These are phyloP conservation scores for Laguncularia racemosa DNA, from an alignment of 345 rosid genomes.

Conservation along the genomic window DNA sequence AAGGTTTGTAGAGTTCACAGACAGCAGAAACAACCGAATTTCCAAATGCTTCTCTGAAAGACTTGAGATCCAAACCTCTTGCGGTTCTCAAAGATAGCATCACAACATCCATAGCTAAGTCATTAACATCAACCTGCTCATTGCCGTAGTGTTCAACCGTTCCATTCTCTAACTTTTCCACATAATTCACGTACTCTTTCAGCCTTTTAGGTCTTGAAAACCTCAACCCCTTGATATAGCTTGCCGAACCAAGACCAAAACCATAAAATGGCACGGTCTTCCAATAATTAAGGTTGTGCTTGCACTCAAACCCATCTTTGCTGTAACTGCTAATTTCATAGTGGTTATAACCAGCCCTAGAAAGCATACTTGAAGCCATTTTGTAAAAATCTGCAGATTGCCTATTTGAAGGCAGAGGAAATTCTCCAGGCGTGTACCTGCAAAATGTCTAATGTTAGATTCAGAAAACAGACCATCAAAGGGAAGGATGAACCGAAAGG, in stretches of 20 bases:
- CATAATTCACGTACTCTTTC: conserved; percentile 56
- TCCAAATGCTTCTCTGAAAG: conserved; percentile 56
- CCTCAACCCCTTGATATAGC: conserved; percentile 66
- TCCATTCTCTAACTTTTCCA: conserved; percentile 55
- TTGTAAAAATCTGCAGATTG: conserved; percentile 76
- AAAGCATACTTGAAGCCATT: conserved; percentile 61
- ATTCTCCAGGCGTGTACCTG: conserved; percentile 87
- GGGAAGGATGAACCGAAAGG: neutral
- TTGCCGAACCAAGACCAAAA: conserved; percentile 94
- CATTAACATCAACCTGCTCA: conserved; percentile 36
- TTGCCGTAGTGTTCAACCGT: conserved; percentile 22
- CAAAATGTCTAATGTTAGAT: conserved; percentile 5
- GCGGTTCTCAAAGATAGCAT: conserved; percentile 92
- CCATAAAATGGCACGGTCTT: conserved; percentile 73
- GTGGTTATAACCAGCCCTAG: conserved; percentile 59
- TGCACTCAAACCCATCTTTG: conserved; percentile 59
- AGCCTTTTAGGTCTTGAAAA: conserved; percentile 87
- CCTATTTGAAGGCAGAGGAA: conserved; percentile 79
- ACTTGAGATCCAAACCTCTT: conserved; percentile 60
- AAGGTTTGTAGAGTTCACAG: conserved; percentile 53
- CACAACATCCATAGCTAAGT: conserved; percentile 68
- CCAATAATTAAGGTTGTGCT: conserved; percentile 87
- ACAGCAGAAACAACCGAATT: conserved; percentile 38
- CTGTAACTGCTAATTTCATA: conserved; percentile 86
- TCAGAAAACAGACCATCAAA: conserved; percentile 1